These are phyloP conservation scores for Kodamaea fungicola DNA, from an alignment of 1,139 yeast genomes.

Conservation along the genomic window DNA sequence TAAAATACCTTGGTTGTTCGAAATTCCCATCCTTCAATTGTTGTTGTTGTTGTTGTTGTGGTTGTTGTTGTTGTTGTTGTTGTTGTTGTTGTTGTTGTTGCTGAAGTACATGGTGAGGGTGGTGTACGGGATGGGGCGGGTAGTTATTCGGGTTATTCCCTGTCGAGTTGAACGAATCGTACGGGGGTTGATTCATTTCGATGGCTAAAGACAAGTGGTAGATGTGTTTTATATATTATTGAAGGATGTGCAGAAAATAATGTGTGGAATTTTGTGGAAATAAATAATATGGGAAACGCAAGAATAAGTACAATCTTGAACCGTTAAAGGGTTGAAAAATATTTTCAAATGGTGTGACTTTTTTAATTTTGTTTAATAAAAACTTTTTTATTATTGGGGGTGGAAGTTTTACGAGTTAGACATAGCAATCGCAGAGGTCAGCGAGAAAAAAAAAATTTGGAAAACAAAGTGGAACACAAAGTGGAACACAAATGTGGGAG, in stretches of 20 bases:
- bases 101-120: slow-evolving; percentile 10
- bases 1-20: slow-evolving; percentile 19
- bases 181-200: slow-evolving; percentile 10
- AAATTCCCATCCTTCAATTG: slow-evolving; percentile 8
- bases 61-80: slow-evolving; percentile 2
- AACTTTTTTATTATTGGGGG: neutral
- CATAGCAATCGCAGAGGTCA: neutral
- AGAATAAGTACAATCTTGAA: slow-evolving; percentile 1
- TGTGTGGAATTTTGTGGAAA: slow-evolving; percentile 1
- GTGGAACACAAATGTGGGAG: neutral
- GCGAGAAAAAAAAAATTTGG: neutral
- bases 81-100: slow-evolving; percentile 8
- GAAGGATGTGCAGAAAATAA: neutral
- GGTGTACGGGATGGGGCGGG: slow-evolving; percentile 9
- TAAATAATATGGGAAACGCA: slow-evolving; percentile 1
- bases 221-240: neutral
- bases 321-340: slow-evolving; percentile 3
- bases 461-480: neutral
- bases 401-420: neutral
- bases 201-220: neutral
- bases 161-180: slow-evolving; percentile 7
- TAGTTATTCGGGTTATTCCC: slow-evolving; percentile 4
- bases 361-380: neutral
- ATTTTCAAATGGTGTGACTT: slow-evolving; percentile 1
- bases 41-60: slow-evolving; percentile 3